These are phyloP conservation scores for Hymenoscyphus salicellus DNA, from an alignment of 2,329 filamentous ascomycete species.

Conservation along the genomic window DNA sequence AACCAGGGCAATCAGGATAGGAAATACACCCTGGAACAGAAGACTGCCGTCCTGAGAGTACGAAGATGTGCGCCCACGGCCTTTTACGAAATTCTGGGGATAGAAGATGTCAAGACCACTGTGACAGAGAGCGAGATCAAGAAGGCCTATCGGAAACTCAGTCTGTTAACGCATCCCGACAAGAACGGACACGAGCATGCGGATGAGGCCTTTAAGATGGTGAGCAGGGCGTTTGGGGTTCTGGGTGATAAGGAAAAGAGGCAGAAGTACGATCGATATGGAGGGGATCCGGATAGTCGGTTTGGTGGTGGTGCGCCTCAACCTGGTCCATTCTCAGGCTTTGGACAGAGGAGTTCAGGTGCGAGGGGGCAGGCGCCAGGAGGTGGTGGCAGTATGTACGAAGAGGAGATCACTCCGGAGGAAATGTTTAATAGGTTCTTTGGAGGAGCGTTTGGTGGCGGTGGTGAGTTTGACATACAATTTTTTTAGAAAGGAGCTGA, in stretches of 20 bases:
- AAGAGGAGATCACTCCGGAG: conserved; percentile 91
- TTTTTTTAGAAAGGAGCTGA: not conserved
- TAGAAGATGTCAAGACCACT: conserved; percentile 61
- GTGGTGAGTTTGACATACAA: conserved; percentile 49
- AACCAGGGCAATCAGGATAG: conserved; percentile 59
- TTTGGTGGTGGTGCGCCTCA: conserved; percentile 63
- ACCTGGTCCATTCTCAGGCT: conserved; percentile 59
- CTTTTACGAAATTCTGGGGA: conserved; percentile 90
- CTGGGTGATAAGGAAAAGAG: conserved; percentile 93
- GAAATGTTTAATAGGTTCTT: conserved; percentile 98
- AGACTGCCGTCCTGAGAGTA: conserved; percentile 85
- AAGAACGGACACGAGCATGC: conserved; percentile 96
- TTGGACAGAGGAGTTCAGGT: conserved; percentile 45
- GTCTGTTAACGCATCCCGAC: conserved; percentile 92
- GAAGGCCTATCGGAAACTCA: conserved; percentile 94
- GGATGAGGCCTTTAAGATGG: conserved; percentile 98
- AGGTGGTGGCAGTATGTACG: conserved; percentile 64
- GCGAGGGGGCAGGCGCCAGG: conserved; percentile 37
- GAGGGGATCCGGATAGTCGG: conserved; percentile 86
- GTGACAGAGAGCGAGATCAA: conserved; percentile 85
- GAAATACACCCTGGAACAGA: conserved; percentile 84
- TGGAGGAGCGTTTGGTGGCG: conserved; percentile 48
- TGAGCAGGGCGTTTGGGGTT: conserved; percentile 88
- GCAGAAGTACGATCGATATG: conserved; percentile 80
- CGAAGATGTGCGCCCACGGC: conserved; percentile 78